Conservation (phyloP, 202 grass and related monocot genomes). For the Tripidium arundinaceum region DNA sequence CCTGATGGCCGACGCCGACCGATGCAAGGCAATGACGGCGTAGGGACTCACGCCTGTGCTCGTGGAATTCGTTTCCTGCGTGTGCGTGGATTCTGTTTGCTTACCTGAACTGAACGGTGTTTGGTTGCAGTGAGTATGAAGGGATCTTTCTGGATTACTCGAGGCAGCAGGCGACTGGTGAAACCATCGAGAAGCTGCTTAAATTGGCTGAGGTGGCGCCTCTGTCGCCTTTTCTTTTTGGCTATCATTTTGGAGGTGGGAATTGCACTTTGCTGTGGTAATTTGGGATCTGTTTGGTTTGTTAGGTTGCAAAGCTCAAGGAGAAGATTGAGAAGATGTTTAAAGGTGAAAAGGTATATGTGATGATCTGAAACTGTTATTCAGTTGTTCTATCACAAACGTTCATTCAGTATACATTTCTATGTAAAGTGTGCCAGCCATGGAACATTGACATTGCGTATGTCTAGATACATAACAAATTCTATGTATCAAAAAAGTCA, state of each 20-base stretch:
- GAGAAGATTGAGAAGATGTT: slow-evolving; percentile 91
- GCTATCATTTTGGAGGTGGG: neutral
- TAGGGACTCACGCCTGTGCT: slow-evolving; percentile 30
- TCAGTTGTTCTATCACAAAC: neutral
- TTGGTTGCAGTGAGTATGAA: slow-evolving; percentile 60
- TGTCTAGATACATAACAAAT: too few species aligned
- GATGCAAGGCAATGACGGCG: slow-evolving; percentile 86
- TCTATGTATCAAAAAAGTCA: too few species aligned
- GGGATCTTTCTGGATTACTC: slow-evolving; percentile 76
- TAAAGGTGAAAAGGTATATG: slow-evolving; percentile 56
- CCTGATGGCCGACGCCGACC: slow-evolving; percentile 75
- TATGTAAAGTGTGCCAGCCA: neutral
- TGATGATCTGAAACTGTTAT: neutral
- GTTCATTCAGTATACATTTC: neutral
- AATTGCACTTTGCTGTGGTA: neutral
- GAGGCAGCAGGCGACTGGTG: slow-evolving; percentile 54
- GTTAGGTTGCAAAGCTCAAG: slow-evolving; percentile 69
- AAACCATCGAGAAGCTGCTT: slow-evolving; percentile 75
- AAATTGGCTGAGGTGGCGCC: slow-evolving; percentile 59
- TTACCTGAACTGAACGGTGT: neutral
- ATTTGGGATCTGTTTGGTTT: slow-evolving; percentile 19
- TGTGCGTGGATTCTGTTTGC: slow-evolving; percentile 4
- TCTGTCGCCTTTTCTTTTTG: neutral
- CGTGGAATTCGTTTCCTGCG: slow-evolving; percentile 1
- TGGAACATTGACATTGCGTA: too few species aligned